phyloP scores from a whole-genome alignment of 805 yeast genomes.

The Wickerhamomyces sydowiorum region DNA sequence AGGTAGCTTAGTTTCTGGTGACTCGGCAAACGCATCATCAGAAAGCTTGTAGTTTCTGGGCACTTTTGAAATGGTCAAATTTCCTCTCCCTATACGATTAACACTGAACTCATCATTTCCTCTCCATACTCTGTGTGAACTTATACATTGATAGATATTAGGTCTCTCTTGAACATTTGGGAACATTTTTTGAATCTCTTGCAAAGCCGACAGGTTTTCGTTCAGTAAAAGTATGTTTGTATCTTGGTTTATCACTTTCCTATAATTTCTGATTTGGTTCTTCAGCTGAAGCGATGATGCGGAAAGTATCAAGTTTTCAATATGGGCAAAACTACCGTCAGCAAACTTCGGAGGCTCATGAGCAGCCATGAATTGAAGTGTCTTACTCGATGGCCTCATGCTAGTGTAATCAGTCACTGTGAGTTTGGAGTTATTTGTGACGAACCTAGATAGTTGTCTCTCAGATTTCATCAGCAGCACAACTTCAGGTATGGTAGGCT shows the following conservation, averaged over 20 bases:
- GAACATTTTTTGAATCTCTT: constrained; percentile 61
- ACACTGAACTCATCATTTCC: constrained; percentile 26
- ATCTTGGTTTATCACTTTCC: constrained; percentile 31
- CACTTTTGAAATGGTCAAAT: constrained; percentile 40
- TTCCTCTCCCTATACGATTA: constrained; percentile 54
- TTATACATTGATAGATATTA: constrained; percentile 38
- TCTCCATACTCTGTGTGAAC: constrained; percentile 62
- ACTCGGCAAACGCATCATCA: constrained; percentile 13
- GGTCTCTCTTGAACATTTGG: constrained; percentile 37
- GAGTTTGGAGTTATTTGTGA: constrained; percentile 33
- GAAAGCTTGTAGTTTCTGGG: constrained; percentile 28
- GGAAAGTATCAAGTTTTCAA: constrained; percentile 52
- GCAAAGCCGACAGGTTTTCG: neutral
- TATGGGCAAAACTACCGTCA: constrained; percentile 25
- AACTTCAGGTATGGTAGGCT: constrained; percentile 32
- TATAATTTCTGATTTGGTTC: constrained; percentile 42
- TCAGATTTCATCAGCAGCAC: constrained; percentile 37
- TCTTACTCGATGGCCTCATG: neutral
- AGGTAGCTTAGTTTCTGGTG: constrained; percentile 20
- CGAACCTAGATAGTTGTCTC: constrained; percentile 35
- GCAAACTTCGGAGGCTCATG: constrained; percentile 23
- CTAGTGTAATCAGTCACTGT: constrained; percentile 14
- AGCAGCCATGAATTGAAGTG: constrained; percentile 4
- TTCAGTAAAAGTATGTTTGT: constrained; percentile 57
- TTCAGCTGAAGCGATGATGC: constrained; percentile 57